phyloP scores from a whole-genome alignment of 352 stramenopile genomes.

The Phytophthora meadii region DNA sequence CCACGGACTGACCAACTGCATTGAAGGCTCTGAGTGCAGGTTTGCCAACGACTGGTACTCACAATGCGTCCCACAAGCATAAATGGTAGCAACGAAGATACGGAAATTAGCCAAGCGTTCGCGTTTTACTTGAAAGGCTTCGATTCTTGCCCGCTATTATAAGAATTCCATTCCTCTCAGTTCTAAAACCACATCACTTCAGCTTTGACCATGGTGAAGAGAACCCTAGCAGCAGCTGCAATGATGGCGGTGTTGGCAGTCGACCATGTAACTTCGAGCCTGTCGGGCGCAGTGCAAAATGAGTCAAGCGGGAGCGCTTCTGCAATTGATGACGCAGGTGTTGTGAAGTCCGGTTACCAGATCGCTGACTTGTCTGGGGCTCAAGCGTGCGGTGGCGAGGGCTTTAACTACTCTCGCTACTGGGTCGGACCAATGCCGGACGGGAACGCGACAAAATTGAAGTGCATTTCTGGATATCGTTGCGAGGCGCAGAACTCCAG shows the following conservation, averaged over 20 bases:
- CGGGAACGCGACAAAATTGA: conserved; percentile 21
- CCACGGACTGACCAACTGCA: conserved; percentile 25
- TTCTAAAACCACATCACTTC: no score
- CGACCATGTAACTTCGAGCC: background rate
- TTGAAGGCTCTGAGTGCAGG: conserved; percentile 33
- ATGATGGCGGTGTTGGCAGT: background rate
- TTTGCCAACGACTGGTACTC: conserved; percentile 52
- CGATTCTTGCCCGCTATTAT: background rate
- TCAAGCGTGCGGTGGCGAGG: conserved; percentile 25
- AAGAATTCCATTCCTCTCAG: no score
- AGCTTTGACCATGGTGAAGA: background rate
- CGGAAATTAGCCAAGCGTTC: background rate
- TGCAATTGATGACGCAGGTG: conserved; percentile 1
- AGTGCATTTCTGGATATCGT: conserved; percentile 28
- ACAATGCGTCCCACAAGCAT: conserved; percentile 43
- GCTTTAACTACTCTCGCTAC: conserved; percentile 33
- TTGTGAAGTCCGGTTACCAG: conserved; percentile 17
- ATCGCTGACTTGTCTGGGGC: conserved; percentile 26
- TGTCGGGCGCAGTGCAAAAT: conserved; percentile 1
- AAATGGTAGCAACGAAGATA: background rate
- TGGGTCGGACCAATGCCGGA: conserved; percentile 22
- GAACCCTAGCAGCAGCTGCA: background rate
- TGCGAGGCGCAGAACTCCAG: conserved; percentile 19
- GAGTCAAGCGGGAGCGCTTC: background rate
- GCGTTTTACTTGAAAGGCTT: background rate